Percentiles rank a stretch among this genome's conserved stretches.
These are phyloP conservation scores for Erysimum cheiri DNA, from an alignment of 441 rosid genomes.

Conservation along the genomic window DNA sequence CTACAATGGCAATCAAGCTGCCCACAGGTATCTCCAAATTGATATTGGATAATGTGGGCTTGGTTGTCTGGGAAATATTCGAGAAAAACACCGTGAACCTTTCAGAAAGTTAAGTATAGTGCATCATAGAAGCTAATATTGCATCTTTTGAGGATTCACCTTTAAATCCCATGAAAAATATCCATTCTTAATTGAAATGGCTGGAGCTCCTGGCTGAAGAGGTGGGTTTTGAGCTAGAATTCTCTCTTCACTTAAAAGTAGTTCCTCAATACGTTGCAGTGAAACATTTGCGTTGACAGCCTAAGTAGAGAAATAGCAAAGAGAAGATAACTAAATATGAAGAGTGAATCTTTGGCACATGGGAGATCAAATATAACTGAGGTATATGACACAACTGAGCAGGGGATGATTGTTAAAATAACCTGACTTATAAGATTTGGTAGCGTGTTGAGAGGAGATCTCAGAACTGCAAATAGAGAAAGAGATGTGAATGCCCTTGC, in stretches of 20 bases:
- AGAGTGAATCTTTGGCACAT: conserved; percentile 11
- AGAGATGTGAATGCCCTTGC: conserved; percentile 98
- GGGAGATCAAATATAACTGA: not conserved
- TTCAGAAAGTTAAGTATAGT: conserved; percentile 9
- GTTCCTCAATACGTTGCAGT: conserved; percentile 88
- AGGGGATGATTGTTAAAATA: conserved; percentile 8
- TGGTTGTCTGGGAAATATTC: conserved; percentile 58
- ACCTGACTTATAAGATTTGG: conserved; percentile 94
- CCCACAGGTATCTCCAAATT: conserved; percentile 85
- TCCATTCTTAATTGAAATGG: conserved; percentile 87
- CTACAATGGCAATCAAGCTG: conserved; percentile 90
- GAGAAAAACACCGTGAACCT: conserved; percentile 1
- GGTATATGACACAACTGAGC: conserved; percentile 31
- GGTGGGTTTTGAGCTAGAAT: conserved; percentile 82
- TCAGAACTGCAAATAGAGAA: conserved; percentile 84
- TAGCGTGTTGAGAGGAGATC: conserved; percentile 80
- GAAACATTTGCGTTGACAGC: conserved; percentile 94
- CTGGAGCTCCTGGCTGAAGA: conserved; percentile 76
- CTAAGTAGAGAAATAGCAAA: conserved; percentile 48
- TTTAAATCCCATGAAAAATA: conserved; percentile 91
- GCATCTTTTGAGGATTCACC: conserved; percentile 49
- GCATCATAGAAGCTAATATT: conserved; percentile 17
- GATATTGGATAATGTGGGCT: conserved; percentile 74
- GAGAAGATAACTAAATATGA: conserved; percentile 22
- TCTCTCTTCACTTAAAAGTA: conserved; percentile 88